A percentile compares a stretch with the other conserved stretches of the same genome.
phyloP scores from a whole-genome alignment of 179 eudicot genomes.

The Beta macrorhiza region DNA sequence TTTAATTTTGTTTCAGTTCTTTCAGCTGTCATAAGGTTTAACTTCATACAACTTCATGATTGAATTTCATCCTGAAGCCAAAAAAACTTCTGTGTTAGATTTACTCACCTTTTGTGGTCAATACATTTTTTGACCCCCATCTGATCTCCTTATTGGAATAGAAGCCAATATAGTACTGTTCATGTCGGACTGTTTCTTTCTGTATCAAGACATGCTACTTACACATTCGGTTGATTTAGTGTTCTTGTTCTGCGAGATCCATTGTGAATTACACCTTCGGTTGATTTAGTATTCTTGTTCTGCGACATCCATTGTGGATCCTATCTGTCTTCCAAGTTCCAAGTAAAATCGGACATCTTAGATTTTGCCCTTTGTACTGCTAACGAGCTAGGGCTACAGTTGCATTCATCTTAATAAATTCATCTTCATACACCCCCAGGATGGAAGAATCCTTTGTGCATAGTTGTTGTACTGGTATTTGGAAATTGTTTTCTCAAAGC shows the following conservation, averaged over 20 bases:
- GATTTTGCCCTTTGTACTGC: neutral
- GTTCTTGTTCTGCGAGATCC: neutral
- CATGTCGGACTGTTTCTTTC: neutral
- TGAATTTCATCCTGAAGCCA: too few relatives aligned
- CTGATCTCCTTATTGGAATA: neutral
- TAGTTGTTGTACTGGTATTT: neutral
- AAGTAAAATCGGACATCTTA: neutral
- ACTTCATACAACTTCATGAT: too few relatives aligned
- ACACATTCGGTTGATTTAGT: neutral
- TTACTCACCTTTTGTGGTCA: neutral
- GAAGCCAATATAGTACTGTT: neutral
- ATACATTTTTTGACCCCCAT: neutral
- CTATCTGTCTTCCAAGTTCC: neutral
- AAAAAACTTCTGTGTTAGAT: neutral
- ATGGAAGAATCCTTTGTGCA: neutral
- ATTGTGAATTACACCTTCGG: neutral
- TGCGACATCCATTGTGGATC: neutral
- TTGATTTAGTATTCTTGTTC: neutral
- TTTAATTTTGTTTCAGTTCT: too few relatives aligned
- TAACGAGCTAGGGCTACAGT: neutral
- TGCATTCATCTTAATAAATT: neutral
- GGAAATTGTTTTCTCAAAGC: neutral
- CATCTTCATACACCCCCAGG: neutral
- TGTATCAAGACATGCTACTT: neutral
- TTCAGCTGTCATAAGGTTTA: too few relatives aligned